A percentile compares a stretch with the other conserved stretches of the same genome.
Evolutionary conservation across 2,329 filamentous ascomycete genomes (phyloP).

Genomic region (Trichoderma sp.): DNA sequence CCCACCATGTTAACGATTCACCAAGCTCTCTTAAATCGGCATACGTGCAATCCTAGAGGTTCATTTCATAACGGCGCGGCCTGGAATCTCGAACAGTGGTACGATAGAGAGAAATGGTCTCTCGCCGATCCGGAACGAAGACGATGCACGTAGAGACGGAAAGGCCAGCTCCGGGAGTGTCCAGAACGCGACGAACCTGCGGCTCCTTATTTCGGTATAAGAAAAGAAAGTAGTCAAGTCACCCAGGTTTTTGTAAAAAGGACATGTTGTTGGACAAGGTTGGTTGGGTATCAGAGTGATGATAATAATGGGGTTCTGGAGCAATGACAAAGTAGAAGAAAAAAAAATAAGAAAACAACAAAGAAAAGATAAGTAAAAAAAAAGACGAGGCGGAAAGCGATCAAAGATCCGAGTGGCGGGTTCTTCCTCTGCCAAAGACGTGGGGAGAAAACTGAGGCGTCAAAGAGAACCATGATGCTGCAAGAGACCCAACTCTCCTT

Average conservation of each 20-base stretch:
- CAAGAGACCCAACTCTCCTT: constrained; percentile 22
- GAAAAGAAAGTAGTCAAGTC: not conserved
- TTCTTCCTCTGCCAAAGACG: constrained; percentile 12
- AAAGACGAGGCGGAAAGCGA: not conserved
- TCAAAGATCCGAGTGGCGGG: not conserved
- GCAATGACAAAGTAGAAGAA: not conserved
- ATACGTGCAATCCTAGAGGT: not conserved
- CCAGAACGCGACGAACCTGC: not conserved
- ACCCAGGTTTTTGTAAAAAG: not conserved
- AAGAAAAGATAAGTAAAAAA: not conserved
- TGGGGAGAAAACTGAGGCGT: not conserved
- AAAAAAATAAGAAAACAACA: not conserved
- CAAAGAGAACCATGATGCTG: constrained; percentile 18
- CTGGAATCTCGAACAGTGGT: not conserved
- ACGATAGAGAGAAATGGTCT: no score
- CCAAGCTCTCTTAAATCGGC: not conserved
- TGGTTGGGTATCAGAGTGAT: constrained; percentile 19
- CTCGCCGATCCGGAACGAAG: not conserved
- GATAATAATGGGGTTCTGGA: constrained; percentile 18
- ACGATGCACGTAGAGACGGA: not conserved
- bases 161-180: not conserved
- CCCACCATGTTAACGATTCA: not conserved
- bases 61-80: not conserved
- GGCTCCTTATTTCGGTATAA: not conserved
- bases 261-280: constrained; percentile 13